A percentile compares a stretch with the other conserved stretches of the same genome.
These are phyloP conservation scores for Globisporangium megalacanthum DNA, from an alignment of 352 stramenopile genomes.

Conservation along the genomic window DNA sequence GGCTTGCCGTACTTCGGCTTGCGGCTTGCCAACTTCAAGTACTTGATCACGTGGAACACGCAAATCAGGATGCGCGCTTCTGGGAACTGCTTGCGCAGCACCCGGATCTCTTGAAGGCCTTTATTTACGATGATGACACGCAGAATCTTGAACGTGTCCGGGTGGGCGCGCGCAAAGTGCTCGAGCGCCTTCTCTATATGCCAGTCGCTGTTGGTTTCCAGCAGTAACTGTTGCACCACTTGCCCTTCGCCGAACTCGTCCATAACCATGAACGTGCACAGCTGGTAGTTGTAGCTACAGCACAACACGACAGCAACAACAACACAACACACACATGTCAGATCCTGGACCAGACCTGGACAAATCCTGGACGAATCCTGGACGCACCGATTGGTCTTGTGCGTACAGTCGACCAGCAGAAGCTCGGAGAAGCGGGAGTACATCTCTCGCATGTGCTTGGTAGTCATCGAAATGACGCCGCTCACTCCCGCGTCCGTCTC, in stretches of 20 bases:
- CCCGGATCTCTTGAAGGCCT: slow-evolving; percentile 21
- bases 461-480: slow-evolving; percentile 13
- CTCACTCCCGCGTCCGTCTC: slow-evolving; percentile 5
- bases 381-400: slow-evolving; percentile 18
- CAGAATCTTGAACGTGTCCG: slow-evolving; percentile 4
- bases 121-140: slow-evolving; percentile 25
- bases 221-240: no score
- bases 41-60: slow-evolving; percentile 25
- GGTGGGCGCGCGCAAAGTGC: slow-evolving; percentile 14
- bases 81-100: slow-evolving; percentile 11
- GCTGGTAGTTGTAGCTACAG: slow-evolving; percentile 20
- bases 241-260: no score
- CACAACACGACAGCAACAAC: no score
- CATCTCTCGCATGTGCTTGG: slow-evolving; percentile 7
- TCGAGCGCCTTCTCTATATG: slow-evolving; percentile 14
- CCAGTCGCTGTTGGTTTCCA: slow-evolving; percentile 18
- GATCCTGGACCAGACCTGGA: not conserved
- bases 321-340: not conserved
- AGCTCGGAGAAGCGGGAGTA: no score
- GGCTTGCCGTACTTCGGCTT: slow-evolving; percentile 16
- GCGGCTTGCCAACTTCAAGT: slow-evolving; percentile 2
- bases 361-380: no score
- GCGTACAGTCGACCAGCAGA: slow-evolving; percentile 13
- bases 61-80: slow-evolving; percentile 18
- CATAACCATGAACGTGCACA: slow-evolving; percentile 16